phyloP scores from a whole-genome alignment of 345 rosid species.

The Eucalyptus decipiens region DNA sequence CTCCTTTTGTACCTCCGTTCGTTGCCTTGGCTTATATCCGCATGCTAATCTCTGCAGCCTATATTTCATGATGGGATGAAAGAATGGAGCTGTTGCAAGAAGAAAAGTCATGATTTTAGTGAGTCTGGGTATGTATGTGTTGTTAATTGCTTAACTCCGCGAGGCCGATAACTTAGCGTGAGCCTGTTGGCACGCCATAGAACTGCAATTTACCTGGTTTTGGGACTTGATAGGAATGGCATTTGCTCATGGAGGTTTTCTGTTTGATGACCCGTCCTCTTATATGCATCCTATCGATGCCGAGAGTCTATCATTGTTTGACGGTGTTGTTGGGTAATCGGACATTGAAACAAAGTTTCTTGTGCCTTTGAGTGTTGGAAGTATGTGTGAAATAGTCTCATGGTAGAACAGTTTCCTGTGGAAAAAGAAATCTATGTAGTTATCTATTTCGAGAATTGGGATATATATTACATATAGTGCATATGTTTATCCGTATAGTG shows the following conservation, averaged over 20 bases:
- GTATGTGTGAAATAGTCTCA: background rate
- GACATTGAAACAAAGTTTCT: background rate
- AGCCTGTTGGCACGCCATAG: background rate
- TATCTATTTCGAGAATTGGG: background rate
- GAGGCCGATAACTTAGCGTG: background rate
- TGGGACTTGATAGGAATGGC: background rate
- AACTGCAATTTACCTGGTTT: background rate
- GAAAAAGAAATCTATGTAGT: background rate
- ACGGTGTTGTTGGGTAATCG: background rate
- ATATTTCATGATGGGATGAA: slow-evolving; percentile 89
- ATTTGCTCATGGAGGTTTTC: background rate
- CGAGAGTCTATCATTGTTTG: background rate
- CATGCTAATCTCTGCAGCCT: slow-evolving; percentile 38
- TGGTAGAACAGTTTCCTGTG: background rate
- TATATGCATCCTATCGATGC: background rate
- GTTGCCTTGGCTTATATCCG: background rate
- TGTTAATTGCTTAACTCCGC: background rate
- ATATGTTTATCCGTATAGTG: background rate
- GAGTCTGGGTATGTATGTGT: slow-evolving; percentile 55
- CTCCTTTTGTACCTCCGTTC: background rate
- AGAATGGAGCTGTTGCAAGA: slow-evolving; percentile 99
- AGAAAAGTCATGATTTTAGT: slow-evolving; percentile 84
- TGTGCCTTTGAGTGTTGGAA: background rate
- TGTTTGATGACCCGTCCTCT: background rate
- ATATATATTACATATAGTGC: background rate